phyloP scores from a whole-genome alignment of 2,329 filamentous ascomycete genomes.

The Fusarium domesticum region DNA sequence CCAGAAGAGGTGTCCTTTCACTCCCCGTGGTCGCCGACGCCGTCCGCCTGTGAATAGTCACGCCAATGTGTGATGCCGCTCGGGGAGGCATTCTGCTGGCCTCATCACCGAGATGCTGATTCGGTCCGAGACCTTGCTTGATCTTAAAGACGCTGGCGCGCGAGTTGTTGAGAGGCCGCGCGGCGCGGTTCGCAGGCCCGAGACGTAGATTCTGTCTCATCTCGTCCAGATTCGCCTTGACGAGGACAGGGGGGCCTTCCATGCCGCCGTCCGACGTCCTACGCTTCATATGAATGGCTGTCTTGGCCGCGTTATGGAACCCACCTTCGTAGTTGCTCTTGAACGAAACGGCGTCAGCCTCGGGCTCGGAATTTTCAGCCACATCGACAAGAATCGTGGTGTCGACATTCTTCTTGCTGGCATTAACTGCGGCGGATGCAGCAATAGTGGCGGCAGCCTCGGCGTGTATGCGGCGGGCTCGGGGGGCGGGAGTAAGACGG shows the following conservation, averaged over 20 bases:
- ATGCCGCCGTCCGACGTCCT: conserved; percentile 55
- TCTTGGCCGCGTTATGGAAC: conserved; percentile 47
- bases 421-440: conserved; percentile 24
- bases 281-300: conserved; percentile 58
- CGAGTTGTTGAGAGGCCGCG: conserved; percentile 58
- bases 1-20: conserved; percentile 33
- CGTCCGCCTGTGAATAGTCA: conserved; percentile 6
- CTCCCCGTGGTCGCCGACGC: conserved; percentile 9
- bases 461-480: conserved; percentile 55
- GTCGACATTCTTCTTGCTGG: conserved; percentile 32
- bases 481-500: conserved; percentile 79
- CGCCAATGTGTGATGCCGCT: conserved; percentile 24
- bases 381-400: conserved; percentile 37
- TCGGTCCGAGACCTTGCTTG: conserved; percentile 45
- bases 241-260: conserved; percentile 47
- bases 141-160: conserved; percentile 64
- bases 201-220: conserved; percentile 63
- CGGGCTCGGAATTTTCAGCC: conserved; percentile 39
- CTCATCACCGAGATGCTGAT: conserved; percentile 9
- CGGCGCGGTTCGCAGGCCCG: conserved; percentile 64
- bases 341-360: conserved; percentile 35
- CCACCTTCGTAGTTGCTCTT: conserved; percentile 38
- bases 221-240: conserved; percentile 60
- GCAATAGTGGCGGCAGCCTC: conserved; percentile 27
- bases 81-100: conserved; percentile 20